Conservation (phyloP, 2,329 filamentous ascomycete genomes). For the Alternaria consortialis region DNA sequence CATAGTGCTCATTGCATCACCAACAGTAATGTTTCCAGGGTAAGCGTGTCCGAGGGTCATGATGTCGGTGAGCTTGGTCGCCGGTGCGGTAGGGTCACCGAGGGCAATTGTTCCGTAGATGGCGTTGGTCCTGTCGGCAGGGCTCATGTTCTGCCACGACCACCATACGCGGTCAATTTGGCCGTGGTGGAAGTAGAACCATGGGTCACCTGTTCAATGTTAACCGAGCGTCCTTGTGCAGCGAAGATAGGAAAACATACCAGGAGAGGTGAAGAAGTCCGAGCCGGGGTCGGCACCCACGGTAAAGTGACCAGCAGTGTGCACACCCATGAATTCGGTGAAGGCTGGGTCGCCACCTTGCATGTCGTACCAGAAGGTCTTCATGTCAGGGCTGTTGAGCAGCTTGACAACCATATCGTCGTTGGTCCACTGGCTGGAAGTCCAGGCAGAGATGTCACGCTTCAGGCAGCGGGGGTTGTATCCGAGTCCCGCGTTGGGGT, state of each 20-base stretch:
- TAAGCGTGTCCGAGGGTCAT: conserved; percentile 53
- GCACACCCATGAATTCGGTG: conserved; percentile 49
- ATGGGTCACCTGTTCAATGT: conserved; percentile 34
- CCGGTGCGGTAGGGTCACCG: conserved; percentile 54
- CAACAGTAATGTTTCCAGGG: conserved; percentile 46
- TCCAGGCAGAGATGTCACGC: conserved; percentile 47
- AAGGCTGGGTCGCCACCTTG: conserved; percentile 45
- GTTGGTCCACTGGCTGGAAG: conserved; percentile 38
- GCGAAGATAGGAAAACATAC: neutral
- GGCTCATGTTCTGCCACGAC: conserved; percentile 60
- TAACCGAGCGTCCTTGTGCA: conserved; percentile 33
- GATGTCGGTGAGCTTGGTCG: conserved; percentile 57
- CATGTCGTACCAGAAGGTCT: conserved; percentile 52
- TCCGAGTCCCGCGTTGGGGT: conserved; percentile 35
- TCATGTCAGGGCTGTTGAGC: conserved; percentile 41
- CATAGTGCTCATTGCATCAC: conserved; percentile 55
- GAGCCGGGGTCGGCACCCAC: conserved; percentile 56
- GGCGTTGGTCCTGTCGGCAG: conserved; percentile 46
- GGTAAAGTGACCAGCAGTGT: conserved; percentile 57
- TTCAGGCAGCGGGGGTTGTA: conserved; percentile 49
- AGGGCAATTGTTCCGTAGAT: conserved; percentile 56
- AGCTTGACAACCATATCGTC: conserved; percentile 38
- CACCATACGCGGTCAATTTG: conserved; percentile 60
- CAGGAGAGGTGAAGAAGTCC: conserved; percentile 56
- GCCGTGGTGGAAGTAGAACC: conserved; percentile 57